Percentiles rank a stretch among this genome's conserved stretches.
phyloP scores from a whole-genome alignment of 805 yeast genomes.

The Kodamaea nitidulidarum region DNA sequence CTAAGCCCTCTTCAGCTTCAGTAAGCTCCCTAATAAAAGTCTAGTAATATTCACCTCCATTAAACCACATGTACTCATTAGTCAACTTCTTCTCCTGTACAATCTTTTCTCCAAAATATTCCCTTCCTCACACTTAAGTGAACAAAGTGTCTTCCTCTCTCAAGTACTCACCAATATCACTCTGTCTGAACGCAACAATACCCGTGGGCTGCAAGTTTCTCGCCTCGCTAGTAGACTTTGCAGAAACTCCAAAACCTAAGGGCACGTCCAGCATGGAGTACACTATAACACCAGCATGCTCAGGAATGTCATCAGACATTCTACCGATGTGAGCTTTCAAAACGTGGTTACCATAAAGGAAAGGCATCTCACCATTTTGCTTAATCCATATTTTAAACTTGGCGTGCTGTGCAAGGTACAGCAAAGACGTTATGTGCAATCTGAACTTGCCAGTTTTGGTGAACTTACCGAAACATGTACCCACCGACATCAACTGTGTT shows the following conservation, averaged over 20 bases:
- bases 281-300: constrained; percentile 92
- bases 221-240: constrained; percentile 86
- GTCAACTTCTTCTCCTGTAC: too few relatives aligned
- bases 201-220: constrained; percentile 88
- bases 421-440: constrained; percentile 87
- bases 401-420: constrained; percentile 79
- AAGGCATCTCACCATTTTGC: constrained; percentile 98
- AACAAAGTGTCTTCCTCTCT: constrained; percentile 97
- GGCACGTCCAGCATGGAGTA: constrained; percentile 91
- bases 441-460: constrained; percentile 97
- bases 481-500: constrained; percentile 85
- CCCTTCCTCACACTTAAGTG: constrained; percentile 41
- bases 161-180: constrained; percentile 95
- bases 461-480: constrained; percentile 92
- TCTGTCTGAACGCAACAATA: constrained; percentile 93
- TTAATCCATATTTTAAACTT: constrained; percentile 95
- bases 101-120: neutral
- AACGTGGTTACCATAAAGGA: constrained; percentile 91
- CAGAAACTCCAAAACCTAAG: constrained; percentile 91
- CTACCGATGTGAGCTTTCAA: constrained; percentile 95
- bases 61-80: too few relatives aligned
- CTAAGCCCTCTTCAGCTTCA: too few relatives aligned
- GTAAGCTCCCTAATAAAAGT: too few relatives aligned
- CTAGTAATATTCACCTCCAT: too few relatives aligned
- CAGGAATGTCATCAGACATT: constrained; percentile 96